Conservation (phyloP, 2,329 filamentous ascomycete species). For the Calonectria multiphialidica region DNA sequence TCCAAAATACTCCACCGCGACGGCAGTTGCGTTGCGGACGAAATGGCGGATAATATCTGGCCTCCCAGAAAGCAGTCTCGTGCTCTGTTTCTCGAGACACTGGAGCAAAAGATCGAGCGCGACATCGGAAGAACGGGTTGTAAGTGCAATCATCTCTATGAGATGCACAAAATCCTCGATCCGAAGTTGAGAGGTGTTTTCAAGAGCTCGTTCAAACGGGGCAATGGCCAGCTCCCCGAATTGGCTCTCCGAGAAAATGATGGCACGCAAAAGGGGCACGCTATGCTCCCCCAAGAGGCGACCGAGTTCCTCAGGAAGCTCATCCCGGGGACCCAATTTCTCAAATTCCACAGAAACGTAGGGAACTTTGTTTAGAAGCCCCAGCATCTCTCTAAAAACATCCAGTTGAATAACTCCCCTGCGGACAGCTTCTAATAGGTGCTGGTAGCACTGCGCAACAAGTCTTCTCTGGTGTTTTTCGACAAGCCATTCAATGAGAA, state of each 20-base stretch:
- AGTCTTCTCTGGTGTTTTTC: background rate
- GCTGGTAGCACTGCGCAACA: background rate
- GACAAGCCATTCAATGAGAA: background rate
- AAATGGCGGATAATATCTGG: conserved; percentile 45
- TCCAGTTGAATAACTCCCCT: background rate
- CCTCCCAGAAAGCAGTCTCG: conserved; percentile 43
- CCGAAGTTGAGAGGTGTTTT: background rate
- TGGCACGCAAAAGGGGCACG: background rate
- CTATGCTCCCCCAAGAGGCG: background rate
- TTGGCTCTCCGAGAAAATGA: background rate
- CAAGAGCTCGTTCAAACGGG: background rate
- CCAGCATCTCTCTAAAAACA: background rate
- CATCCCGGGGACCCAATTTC: background rate
- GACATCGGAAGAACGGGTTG: conserved; percentile 21
- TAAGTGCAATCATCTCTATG: conserved; percentile 26
- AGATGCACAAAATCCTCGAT: conserved; percentile 1
- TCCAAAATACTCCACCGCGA: conserved; percentile 55
- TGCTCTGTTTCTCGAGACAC: conserved; percentile 44
- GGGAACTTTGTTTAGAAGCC: background rate
- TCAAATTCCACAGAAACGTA: background rate
- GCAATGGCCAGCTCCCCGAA: background rate
- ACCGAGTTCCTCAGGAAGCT: background rate
- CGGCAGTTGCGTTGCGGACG: conserved; percentile 48
- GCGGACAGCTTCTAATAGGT: background rate
- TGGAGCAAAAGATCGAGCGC: conserved; percentile 30